These are phyloP conservation scores for Ogataea chonburiensis DNA, from an alignment of 805 yeast genomes.

Conservation along the genomic window DNA sequence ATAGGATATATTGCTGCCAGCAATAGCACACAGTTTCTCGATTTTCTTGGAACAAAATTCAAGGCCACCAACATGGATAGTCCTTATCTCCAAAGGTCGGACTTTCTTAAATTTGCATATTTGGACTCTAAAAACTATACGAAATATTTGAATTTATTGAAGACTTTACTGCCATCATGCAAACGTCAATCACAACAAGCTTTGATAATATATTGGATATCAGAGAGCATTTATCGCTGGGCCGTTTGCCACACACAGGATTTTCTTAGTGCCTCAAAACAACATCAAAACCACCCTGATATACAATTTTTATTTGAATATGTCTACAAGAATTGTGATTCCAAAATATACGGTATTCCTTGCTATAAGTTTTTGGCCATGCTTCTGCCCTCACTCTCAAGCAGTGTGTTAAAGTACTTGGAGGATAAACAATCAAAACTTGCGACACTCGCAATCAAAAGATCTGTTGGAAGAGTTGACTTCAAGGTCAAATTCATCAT, in stretches of 20 bases:
- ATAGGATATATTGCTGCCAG: constrained; percentile 49
- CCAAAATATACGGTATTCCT: constrained; percentile 28
- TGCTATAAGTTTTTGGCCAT: constrained; percentile 35
- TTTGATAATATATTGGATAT: constrained; percentile 43
- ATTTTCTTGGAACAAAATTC: constrained; percentile 34
- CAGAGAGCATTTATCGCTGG: constrained; percentile 51
- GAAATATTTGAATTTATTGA: constrained; percentile 40
- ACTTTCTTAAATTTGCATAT: constrained; percentile 44
- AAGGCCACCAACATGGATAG: constrained; percentile 33
- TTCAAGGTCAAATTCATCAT: constrained; percentile 28
- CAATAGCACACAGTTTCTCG: constrained; percentile 44
- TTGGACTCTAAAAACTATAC: constrained; percentile 38
- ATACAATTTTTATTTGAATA: constrained; percentile 39
- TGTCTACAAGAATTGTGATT: constrained; percentile 31
- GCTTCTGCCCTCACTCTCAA: constrained; percentile 35
- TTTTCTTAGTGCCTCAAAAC: constrained; percentile 31
- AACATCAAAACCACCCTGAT: constrained; percentile 19
- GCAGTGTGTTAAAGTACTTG: constrained; percentile 29
- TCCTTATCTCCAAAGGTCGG: constrained; percentile 43
- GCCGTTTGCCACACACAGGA: constrained; percentile 48
- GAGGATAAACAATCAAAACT: constrained; percentile 23
- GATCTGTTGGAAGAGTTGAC: constrained; percentile 23
- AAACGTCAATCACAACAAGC: constrained; percentile 47
- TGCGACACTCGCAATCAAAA: constrained; percentile 23
- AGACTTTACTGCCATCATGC: constrained; percentile 36